Evolutionary conservation across 208 protist species (phyloP).

Genomic region (Wallacemonas sp.): DNA sequence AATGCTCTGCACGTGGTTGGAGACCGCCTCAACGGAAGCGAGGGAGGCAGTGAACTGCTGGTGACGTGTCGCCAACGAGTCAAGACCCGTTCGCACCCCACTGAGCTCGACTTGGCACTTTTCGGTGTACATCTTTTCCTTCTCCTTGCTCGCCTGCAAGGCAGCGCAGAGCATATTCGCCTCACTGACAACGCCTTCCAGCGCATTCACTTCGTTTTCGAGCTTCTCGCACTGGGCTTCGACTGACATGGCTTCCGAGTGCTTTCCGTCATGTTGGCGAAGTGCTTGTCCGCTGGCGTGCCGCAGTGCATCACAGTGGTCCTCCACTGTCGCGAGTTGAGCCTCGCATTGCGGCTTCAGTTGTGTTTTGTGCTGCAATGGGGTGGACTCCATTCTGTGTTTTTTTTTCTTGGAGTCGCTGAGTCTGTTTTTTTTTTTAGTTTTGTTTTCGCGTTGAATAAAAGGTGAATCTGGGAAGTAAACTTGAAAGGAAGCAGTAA

Average conservation of each 20-base stretch:
- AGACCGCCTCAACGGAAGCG: conserved; percentile 30
- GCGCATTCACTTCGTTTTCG: conserved; percentile 2
- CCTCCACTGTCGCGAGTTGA: conserved; percentile 16
- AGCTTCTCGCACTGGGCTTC: conserved; percentile 1
- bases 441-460: too few relatives aligned
- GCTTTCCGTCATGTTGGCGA: not conserved
- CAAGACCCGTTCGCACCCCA: conserved; percentile 46
- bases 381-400: not conserved
- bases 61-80: conserved; percentile 55
- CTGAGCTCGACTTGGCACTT: conserved; percentile 49
- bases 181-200: conserved; percentile 1
- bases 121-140: conserved; percentile 48
- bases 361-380: conserved; percentile 18
- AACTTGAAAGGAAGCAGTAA: too few relatives aligned
- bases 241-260: not conserved
- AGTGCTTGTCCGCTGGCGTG: not conserved
- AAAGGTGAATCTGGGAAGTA: too few relatives aligned
- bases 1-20: conserved; percentile 30
- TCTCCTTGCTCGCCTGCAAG: conserved; percentile 57
- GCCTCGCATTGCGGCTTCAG: conserved; percentile 28
- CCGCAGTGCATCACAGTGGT: not conserved
- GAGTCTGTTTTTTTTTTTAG: not conserved
- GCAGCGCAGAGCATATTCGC: conserved; percentile 16
- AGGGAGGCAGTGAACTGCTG: conserved; percentile 20
- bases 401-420: conserved; percentile 1